Percentiles rank a stretch among this genome's conserved stretches.
phyloP scores from a whole-genome alignment of 805 yeast species.

The Candida argentea region DNA sequence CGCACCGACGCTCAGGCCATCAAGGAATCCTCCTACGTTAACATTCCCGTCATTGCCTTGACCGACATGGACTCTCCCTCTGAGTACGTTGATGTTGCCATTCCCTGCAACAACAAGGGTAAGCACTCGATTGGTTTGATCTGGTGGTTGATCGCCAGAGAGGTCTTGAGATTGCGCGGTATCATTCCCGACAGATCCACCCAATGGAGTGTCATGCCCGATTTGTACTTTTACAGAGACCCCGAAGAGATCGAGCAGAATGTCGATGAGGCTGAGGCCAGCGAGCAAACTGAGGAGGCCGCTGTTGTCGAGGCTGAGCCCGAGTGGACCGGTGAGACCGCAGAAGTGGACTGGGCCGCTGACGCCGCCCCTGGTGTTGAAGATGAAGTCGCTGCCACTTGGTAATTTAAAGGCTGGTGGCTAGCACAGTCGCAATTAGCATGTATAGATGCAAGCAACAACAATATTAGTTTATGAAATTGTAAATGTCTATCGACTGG shows the following conservation, averaged over 20 bases:
- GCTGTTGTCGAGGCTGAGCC: conserved; percentile 49
- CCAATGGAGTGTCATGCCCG: conserved; percentile 99
- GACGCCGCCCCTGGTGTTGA: conserved; percentile 52
- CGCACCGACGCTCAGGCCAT: conserved; percentile 99
- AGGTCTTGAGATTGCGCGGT: conserved; percentile 98
- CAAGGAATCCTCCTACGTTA: conserved; percentile 99
- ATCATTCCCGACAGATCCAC: conserved; percentile 91
- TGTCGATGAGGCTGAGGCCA: conserved; percentile 25
- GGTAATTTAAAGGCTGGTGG: conserved; percentile 26
- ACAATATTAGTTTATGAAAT: too few relatives aligned
- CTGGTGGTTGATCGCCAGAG: conserved; percentile 99
- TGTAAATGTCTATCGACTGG: too few relatives aligned
- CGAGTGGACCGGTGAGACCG: conserved; percentile 49
- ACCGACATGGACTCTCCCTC: conserved; percentile 98
- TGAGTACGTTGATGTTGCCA: conserved; percentile 98
- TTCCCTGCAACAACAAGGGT: conserved; percentile 99
- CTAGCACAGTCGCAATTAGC: too few relatives aligned
- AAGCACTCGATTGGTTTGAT: conserved; percentile 98
- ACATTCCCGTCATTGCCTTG: conserved; percentile 99
- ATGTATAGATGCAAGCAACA: too few relatives aligned
- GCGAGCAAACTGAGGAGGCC: conserved; percentile 51
- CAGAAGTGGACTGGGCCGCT: conserved; percentile 59
- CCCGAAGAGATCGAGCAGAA: conserved; percentile 96
- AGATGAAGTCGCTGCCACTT: conserved; percentile 59
- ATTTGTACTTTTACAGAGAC: conserved; percentile 99